Percentiles rank a stretch among this genome's conserved stretches.
phyloP scores from a whole-genome alignment of 495 filamentous ascomycete genomes.

The Coniosporium apollinis region DNA sequence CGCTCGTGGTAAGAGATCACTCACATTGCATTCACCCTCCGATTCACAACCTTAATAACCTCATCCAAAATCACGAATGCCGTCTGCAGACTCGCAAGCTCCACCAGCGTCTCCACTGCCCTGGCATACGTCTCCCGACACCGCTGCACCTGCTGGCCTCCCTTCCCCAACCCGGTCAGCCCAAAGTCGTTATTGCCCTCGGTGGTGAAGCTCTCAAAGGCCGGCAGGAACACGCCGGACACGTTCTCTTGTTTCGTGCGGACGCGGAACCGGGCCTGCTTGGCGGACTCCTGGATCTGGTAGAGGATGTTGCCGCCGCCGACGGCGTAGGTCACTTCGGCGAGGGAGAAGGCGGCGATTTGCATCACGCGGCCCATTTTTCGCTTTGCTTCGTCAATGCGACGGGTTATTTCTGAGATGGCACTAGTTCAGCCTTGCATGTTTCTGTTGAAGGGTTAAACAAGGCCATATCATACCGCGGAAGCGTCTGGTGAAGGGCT shows the following conservation, averaged over 20 bases:
- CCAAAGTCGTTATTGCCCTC: conserved; percentile 94
- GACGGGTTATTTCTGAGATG: conserved; percentile 68
- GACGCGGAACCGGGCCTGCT: conserved; percentile 78
- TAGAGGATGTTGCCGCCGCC: conserved; percentile 91
- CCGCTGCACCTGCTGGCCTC: conserved; percentile 89
- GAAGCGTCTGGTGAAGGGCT: conserved; percentile 45
- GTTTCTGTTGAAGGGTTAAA: neutral
- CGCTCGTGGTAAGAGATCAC: conserved; percentile 25
- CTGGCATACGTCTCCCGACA: conserved; percentile 95
- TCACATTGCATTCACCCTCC: conserved; percentile 95
- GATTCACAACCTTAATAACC: conserved; percentile 98
- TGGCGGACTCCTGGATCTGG: conserved; percentile 92
- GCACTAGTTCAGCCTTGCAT: conserved; percentile 4
- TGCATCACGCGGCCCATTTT: conserved; percentile 99
- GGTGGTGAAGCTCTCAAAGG: conserved; percentile 74
- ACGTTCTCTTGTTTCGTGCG: conserved; percentile 97
- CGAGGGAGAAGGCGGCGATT: conserved; percentile 92
- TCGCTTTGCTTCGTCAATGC: conserved; percentile 96
- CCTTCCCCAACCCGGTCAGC: conserved; percentile 89
- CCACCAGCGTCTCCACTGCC: conserved; percentile 91
- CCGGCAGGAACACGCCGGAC: conserved; percentile 80
- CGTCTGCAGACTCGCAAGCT: conserved; percentile 91
- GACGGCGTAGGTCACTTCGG: conserved; percentile 94
- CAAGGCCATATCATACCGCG: conserved; percentile 40
- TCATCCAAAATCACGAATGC: conserved; percentile 97